These are phyloP conservation scores for Pythium pyrilobum DNA, from an alignment of 352 stramenopile genomes.

Conservation along the genomic window DNA sequence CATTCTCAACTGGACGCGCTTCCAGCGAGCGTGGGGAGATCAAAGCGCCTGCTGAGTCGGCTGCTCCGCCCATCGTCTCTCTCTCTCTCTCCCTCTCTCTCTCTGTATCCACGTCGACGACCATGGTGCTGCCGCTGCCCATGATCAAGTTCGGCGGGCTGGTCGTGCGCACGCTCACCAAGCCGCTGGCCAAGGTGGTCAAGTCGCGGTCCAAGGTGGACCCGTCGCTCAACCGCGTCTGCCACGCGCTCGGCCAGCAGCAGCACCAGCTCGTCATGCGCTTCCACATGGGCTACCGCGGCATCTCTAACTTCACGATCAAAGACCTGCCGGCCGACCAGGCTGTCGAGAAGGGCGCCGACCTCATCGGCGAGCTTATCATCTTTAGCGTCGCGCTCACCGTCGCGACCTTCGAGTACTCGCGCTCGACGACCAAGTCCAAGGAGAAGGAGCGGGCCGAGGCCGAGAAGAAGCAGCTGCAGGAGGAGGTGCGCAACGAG, in stretches of 20 bases:
- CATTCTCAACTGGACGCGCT: too few relatives aligned
- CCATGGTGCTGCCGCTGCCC: slow-evolving; percentile 43
- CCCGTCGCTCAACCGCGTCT: slow-evolving; percentile 55
- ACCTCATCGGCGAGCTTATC: slow-evolving; percentile 70
- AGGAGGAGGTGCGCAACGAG: slow-evolving; percentile 29
- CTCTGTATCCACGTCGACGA: neutral
- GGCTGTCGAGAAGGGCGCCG: slow-evolving; percentile 69
- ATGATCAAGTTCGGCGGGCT: slow-evolving; percentile 84
- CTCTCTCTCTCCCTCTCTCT: too few relatives aligned
- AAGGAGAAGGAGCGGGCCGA: slow-evolving; percentile 53
- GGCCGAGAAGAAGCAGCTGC: slow-evolving; percentile 46
- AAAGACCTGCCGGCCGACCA: slow-evolving; percentile 69
- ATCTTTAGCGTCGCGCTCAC: slow-evolving; percentile 76
- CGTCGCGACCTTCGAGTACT: slow-evolving; percentile 72
- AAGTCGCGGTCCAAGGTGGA: slow-evolving; percentile 86
- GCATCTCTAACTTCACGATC: slow-evolving; percentile 71
- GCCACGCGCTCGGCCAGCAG: slow-evolving; percentile 49
- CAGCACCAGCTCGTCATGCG: slow-evolving; percentile 57
- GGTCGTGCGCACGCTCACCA: slow-evolving; percentile 77
- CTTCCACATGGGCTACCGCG: slow-evolving; percentile 80
- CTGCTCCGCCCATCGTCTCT: too few relatives aligned
- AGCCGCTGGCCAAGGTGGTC: slow-evolving; percentile 86
- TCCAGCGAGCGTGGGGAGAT: too few relatives aligned
- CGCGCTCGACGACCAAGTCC: slow-evolving; percentile 52
- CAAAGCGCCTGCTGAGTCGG: too few relatives aligned